Conservation (phyloP, 148 eudicot genomes). For the Camellia lanceoleosa region DNA sequence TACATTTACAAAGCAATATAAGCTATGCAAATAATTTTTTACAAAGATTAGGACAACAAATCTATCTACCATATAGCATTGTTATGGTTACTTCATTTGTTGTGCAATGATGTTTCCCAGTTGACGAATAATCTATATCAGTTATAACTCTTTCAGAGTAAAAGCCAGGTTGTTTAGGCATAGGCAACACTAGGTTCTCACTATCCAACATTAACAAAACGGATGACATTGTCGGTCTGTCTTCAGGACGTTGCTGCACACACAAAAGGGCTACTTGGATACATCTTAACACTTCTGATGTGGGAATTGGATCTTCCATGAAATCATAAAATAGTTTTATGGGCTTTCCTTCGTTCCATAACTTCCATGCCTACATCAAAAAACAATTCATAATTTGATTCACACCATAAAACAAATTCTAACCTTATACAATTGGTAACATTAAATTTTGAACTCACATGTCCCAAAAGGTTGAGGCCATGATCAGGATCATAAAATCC, state of each 20-base stretch:
- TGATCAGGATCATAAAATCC: conserved; percentile 7
- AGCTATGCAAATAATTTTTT: neutral
- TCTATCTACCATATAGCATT: conserved; percentile 2
- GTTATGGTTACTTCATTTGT: conserved; percentile 1
- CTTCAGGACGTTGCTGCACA: conserved; percentile 9
- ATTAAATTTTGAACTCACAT: conserved; percentile 11
- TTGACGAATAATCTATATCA: neutral
- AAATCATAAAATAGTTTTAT: neutral
- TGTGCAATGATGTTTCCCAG: neutral
- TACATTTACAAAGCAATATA: neutral
- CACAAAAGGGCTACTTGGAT: conserved; percentile 2
- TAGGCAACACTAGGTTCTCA: neutral
- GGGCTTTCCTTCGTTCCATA: conserved; percentile 5
- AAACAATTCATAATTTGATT: neutral
- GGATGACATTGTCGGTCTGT: conserved; percentile 1
- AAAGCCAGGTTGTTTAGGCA: conserved; percentile 9
- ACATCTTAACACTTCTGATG: neutral
- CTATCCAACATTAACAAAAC: conserved; percentile 6
- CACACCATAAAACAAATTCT: neutral
- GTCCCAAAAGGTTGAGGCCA: conserved; percentile 8
- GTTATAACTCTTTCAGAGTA: neutral
- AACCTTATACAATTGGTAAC: neutral
- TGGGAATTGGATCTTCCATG: neutral
- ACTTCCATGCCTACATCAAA: conserved; percentile 1
- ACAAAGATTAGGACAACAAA: too few species aligned